Conservation (phyloP, 495 filamentous ascomycete species). For the Aspergillus kassunensis region DNA sequence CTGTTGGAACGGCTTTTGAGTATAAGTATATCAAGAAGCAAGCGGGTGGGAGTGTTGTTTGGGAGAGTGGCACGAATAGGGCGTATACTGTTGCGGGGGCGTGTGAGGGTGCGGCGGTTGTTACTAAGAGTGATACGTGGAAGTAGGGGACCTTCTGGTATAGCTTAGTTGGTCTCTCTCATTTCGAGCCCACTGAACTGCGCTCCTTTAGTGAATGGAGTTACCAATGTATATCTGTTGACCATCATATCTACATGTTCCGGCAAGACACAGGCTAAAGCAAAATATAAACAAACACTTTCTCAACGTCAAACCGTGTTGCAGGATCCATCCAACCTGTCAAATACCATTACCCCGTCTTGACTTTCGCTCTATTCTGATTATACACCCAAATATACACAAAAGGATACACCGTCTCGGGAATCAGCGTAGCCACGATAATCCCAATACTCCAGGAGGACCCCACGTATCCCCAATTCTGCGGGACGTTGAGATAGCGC, state of each 20-base stretch:
- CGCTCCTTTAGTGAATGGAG: too few species aligned
- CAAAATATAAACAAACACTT: too few species aligned
- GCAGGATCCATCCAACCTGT: too few species aligned
- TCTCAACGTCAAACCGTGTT: too few species aligned
- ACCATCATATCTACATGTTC: too few species aligned
- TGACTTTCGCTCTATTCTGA: background rate
- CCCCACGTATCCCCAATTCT: constrained; percentile 20
- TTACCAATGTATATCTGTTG: too few species aligned
- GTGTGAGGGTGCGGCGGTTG: constrained; percentile 22
- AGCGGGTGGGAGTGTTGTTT: constrained; percentile 46
- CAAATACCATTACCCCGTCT: background rate
- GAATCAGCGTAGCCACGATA: constrained; percentile 16
- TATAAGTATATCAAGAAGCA: constrained; percentile 64
- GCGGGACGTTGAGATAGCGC: constrained; percentile 18
- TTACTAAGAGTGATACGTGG: background rate
- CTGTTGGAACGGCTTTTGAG: constrained; percentile 47
- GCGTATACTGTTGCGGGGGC: constrained; percentile 46
- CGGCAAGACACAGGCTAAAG: too few species aligned
- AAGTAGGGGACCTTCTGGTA: too few species aligned
- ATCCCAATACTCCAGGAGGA: constrained; percentile 16
- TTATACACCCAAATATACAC: constrained; percentile 11
- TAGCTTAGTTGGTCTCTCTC: too few species aligned
- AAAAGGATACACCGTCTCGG: constrained; percentile 21
- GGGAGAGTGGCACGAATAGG: constrained; percentile 61
- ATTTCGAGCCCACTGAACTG: too few species aligned